Conservation (phyloP, 371 early-diverging fungal genomes). For the Blakeslea trispora region DNA sequence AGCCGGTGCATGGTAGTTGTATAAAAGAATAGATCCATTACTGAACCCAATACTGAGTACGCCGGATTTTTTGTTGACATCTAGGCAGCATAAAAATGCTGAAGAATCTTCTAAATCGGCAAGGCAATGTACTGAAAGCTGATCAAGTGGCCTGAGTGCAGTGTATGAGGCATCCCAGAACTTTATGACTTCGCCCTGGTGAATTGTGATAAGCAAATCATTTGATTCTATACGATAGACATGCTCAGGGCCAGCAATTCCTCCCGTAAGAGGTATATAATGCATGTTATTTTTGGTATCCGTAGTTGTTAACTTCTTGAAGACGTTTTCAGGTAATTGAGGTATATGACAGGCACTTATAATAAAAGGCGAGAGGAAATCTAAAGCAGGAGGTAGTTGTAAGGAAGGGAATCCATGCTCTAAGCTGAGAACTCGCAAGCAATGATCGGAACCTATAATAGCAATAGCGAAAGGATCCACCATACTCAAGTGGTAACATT, state of each 20-base stretch:
- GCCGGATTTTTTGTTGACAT: constrained; percentile 37
- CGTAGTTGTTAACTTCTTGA: constrained; percentile 25
- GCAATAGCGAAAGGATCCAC: constrained; percentile 49
- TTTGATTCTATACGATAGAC: constrained; percentile 44
- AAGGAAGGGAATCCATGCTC: constrained; percentile 39
- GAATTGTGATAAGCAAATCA: constrained; percentile 55
- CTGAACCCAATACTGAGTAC: constrained; percentile 42
- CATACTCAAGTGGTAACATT: constrained; percentile 48
- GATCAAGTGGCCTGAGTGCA: constrained; percentile 49
- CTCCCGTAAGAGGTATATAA: constrained; percentile 56
- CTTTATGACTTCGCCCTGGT: constrained; percentile 43
- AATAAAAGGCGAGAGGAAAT: constrained; percentile 47
- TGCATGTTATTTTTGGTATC: constrained; percentile 9
- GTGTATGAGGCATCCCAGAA: constrained; percentile 61
- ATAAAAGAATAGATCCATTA: constrained; percentile 33
- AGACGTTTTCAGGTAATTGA: constrained; percentile 28
- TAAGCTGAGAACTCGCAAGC: constrained; percentile 29
- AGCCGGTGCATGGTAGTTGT: constrained; percentile 14
- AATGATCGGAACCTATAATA: constrained; percentile 43
- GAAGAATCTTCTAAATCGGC: constrained; percentile 9
- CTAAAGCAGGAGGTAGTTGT: constrained; percentile 48
- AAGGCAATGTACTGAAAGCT: constrained; percentile 37
- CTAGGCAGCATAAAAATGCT: constrained; percentile 35
- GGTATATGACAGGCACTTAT: constrained; percentile 31
- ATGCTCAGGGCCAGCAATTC: constrained; percentile 42